Conservation (phyloP, 805 yeast genomes). For the Limtongia smithiae region DNA sequence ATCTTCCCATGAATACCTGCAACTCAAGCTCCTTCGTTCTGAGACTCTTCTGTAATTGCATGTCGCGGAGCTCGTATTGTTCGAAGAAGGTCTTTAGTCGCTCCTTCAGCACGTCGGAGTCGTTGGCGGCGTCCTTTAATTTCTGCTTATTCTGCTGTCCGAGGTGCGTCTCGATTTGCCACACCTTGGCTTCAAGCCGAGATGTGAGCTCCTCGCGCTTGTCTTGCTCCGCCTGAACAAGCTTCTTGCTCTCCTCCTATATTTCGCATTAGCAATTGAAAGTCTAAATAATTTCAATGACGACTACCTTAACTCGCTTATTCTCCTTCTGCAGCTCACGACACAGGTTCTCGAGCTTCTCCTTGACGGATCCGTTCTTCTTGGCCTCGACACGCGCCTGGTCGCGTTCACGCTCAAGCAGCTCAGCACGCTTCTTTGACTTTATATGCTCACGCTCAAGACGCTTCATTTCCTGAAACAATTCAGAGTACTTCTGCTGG, state of each 20-base stretch:
- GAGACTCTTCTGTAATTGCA: constrained; percentile 12
- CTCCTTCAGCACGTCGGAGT: constrained; percentile 13
- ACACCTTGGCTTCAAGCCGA: constrained; percentile 6
- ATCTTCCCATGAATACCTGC: constrained; percentile 33
- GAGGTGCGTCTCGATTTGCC: constrained; percentile 7
- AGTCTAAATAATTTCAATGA: neutral
- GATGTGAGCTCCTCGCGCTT: constrained; percentile 9
- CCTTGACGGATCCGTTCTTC: constrained; percentile 11
- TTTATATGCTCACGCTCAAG: constrained; percentile 22
- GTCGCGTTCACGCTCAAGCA: constrained; percentile 13
- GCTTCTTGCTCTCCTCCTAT: constrained; percentile 14
- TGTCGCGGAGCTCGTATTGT: constrained; percentile 26
- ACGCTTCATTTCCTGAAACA: constrained; percentile 24
- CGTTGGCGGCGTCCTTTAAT: constrained; percentile 8
- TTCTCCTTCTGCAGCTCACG: constrained; percentile 25
- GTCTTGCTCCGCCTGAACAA: constrained; percentile 3
- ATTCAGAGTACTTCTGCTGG: constrained; percentile 24
- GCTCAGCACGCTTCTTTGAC: constrained; percentile 18
- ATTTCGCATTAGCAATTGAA: neutral
- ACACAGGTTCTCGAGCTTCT: constrained; percentile 20
- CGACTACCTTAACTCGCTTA: constrained; percentile 14
- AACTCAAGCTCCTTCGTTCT: constrained; percentile 25
- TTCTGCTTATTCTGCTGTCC: constrained; percentile 1
- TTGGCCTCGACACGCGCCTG: constrained; percentile 5
- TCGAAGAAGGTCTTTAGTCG: constrained; percentile 23